A percentile compares a stretch with the other conserved stretches of the same genome.
Conservation (phyloP, 805 yeast genomes). For the Candida tibetensis region DNA sequence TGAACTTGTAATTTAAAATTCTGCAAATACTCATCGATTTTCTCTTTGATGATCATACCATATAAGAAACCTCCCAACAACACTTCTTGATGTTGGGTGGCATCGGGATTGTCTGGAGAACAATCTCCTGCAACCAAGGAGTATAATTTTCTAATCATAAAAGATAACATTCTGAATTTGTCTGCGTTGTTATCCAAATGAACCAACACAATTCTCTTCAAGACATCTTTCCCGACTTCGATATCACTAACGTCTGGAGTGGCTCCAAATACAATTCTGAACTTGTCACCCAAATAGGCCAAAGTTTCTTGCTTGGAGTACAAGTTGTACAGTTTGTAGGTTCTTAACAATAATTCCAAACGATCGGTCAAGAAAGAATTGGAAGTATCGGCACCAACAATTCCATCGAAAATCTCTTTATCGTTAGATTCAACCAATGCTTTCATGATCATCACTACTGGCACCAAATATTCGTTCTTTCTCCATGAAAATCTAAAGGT, state of each 20-base stretch:
- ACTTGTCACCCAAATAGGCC: constrained; percentile 92
- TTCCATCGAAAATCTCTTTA: constrained; percentile 93
- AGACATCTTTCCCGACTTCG: constrained; percentile 85
- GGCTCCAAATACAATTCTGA: constrained; percentile 88
- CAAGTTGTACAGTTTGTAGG: constrained; percentile 77
- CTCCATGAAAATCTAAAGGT: constrained; percentile 97
- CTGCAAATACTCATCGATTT: constrained; percentile 87
- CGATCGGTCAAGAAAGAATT: constrained; percentile 98
- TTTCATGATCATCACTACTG: constrained; percentile 87
- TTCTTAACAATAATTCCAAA: constrained; percentile 85
- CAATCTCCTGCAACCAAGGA: constrained; percentile 96
- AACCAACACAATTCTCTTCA: constrained; percentile 82
- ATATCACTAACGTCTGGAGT: constrained; percentile 84
- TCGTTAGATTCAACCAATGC: constrained; percentile 90
- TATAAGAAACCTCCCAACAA: constrained; percentile 92
- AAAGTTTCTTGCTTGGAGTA: constrained; percentile 84
- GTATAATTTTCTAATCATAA: constrained; percentile 94
- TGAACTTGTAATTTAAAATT: constrained; percentile 70
- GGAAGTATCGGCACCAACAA: constrained; percentile 80
- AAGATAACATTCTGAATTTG: constrained; percentile 82
- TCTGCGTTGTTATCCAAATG: constrained; percentile 73
- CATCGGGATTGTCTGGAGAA: constrained; percentile 97
- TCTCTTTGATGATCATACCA: constrained; percentile 95
- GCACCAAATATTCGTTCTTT: constrained; percentile 91
- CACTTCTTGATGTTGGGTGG: constrained; percentile 97